Evolutionary conservation across 2,329 filamentous ascomycete species (phyloP), one percentile per base, ranked within the genome.

Genomic region (Cercospora sp.): DNA sequence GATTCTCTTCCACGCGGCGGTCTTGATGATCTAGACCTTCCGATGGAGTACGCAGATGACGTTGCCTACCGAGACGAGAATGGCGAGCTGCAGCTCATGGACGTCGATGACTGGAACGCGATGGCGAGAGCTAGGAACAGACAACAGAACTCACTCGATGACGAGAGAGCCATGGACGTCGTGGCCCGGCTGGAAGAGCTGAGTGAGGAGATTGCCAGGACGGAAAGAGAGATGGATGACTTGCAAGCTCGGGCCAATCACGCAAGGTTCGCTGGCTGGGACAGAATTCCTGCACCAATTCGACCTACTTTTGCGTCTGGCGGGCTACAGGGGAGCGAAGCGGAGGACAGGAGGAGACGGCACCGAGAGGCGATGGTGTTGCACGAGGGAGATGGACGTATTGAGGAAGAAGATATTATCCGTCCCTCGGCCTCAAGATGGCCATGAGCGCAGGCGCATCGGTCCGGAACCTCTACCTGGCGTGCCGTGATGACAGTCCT

Each of bases 341-440:
- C 94, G 78, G 89, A 91, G 74, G 87, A 90, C 63, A 83, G 94
- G 68, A 84, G 93, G 68, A 86, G 75, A 45, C 58, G 93, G 71
- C 86, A 92, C 75, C 86, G 93, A 72, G 93, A 97, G 81, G 93
- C 93, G 4, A 94, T 97, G 87, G 93, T 97, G 20, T 83, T 97
- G 66, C 94, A 93, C 75, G 92, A 88, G 23, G 67, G 93, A 74
- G 92, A 87, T 23, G 65, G 90, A 33, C 90, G 91, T 1, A 79
- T 97, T 55, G 88, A 87, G 3, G 87, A 88, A 70, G 88, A 88
- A 55, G 91, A 97, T 76, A 96, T 97, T 40, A 70, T 72, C 10
- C 30, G 69, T 9, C 68, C 69, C 13, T 45, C 62, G 9, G 30
- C 45, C 5, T 57, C 51, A 13, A 48, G 61, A 23, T 57, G 48